Evolutionary conservation across 108 stramenopile genomes (phyloP), one percentile per base, ranked within the genome.

Genomic region (Conticribra weissflogii): DNA sequence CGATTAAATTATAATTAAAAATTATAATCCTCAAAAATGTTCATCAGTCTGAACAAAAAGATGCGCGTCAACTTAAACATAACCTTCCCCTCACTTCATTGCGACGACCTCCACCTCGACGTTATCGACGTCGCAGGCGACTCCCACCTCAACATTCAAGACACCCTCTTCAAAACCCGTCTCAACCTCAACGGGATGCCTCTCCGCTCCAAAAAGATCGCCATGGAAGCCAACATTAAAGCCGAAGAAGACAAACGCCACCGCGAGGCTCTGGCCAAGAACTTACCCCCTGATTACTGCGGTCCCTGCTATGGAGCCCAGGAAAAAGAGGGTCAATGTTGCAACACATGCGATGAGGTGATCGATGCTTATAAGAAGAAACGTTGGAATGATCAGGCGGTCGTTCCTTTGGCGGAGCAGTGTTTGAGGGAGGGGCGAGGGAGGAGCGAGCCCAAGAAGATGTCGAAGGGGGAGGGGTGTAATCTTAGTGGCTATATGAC

Each of bases 81-180:
- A 23, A 98, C 99, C 24, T 99, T 99, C 67, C 97, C 97, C 41
- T 80, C 84, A 5, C 69, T 99, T 54, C 86, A 86, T 30, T 99
- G 99, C 81, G 81, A 86, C 17, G 97, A 99, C 72, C 78, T 98
- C 46, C 98, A 99, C 70, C 63, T 99, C 33, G 98, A 99, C 76
- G 96, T 93, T 0, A 98, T 99, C 83, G 99, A 99, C 71, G 95
- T 98, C 21, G 97, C 99, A 3, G 99, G 99, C 5, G 98, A 99
- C 76, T 95, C 97, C 17, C 97, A 98, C 71, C 56, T 97, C 19
- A 72, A 93, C 57, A 67, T 98, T n/a, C 93, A 93, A 28, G 96
- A 98, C 48, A 86, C 83, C 2, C 61, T 91, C 34, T 73, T 77
- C 53, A 95, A 91, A 72, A 75, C 61, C 25, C 72, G 82, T 12